Percentiles rank a stretch among this genome's conserved stretches.
Evolutionary conservation across 1,139 yeast species (phyloP).

Genomic region (Nakaseomyces delphensis): DNA sequence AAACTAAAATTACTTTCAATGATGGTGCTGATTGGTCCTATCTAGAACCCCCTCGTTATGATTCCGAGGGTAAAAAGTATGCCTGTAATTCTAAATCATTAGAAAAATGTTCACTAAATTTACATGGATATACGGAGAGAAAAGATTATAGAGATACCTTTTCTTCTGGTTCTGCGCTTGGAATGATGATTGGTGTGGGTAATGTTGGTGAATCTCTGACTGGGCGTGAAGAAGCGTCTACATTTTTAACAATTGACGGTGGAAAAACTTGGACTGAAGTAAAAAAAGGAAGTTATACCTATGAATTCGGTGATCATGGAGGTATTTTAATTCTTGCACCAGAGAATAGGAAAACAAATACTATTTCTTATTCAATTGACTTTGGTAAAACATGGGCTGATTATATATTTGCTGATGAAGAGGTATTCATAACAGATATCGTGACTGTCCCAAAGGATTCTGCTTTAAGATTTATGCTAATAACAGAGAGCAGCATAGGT

Average conservation of each 20-base stretch:
- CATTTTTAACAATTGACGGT: constrained; percentile 77
- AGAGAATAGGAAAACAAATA: constrained; percentile 48
- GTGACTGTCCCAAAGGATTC: constrained; percentile 90
- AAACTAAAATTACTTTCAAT: constrained; percentile 71
- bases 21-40: constrained; percentile 88
- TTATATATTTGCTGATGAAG: constrained; percentile 51
- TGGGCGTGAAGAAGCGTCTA: constrained; percentile 46
- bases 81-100: constrained; percentile 45
- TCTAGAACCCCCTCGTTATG: constrained; percentile 56
- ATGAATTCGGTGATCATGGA: constrained; percentile 98
- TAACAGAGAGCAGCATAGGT: constrained; percentile 34
- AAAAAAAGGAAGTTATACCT: constrained; percentile 63
- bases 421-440: constrained; percentile 55
- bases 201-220: constrained; percentile 67
- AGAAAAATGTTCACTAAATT: constrained; percentile 63
- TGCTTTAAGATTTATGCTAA: constrained; percentile 59
- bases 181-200: constrained; percentile 80
- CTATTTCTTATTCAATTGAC: constrained; percentile 59
- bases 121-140: constrained; percentile 90
- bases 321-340: constrained; percentile 68
- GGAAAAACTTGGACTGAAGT: constrained; percentile 85
- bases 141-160: constrained; percentile 73
- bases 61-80: constrained; percentile 53
- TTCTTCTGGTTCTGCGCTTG: constrained; percentile 84
- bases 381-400: constrained; percentile 74